Base-by-base conservation (phyloP, 2,329 filamentous ascomycete genomes). In the Botrytis tulipae region DNA sequence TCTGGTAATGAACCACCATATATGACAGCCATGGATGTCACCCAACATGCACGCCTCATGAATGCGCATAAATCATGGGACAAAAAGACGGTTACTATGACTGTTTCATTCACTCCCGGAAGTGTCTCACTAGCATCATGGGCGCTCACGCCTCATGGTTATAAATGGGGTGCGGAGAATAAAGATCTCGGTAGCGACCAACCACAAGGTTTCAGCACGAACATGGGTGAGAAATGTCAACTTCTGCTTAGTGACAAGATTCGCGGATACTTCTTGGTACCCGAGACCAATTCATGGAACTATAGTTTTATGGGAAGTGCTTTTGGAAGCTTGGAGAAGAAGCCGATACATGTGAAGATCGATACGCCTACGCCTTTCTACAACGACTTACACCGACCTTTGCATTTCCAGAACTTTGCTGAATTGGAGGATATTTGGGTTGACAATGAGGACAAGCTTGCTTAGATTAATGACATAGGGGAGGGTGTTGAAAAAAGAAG, bases 361-460 rank as follows among this genome's bases (percentile, higher is more conserved):
- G 97, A 98, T 83, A 97, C 94, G 61, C 96, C 96, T 29, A 83
- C 91, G 78, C 87, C 92, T 14, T 98, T 97, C 84, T 99, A 99
- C 84, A 95, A 92, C 81, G 94, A 95, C 79, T 88, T 94, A 79
- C 97, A 99, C 83, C 90, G 96, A 40, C 95, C 95, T 25, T 85
- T 98, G 73, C 96, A 99, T 84, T 99, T 99, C 88, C 92, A 95
- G 82, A 97, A 94, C 83, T 99, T 99, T 84, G 94, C 95, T 1
- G 95, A 99, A 85, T 84, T 99, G 82, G 96, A 99, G 84, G 95
- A 99, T 83, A 93, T 97, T 60, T 97, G 95, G 90, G 95, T 98
- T 65, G 96, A 99, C 83, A 88, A 94, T 79, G 90, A 90, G 76
- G 95, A 99, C 85, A 95, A 95, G 82, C 97, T 99, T 85, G 95